phyloP scores from a whole-genome alignment of 306 rosid genomes.

The Vachellia pachyceras region DNA sequence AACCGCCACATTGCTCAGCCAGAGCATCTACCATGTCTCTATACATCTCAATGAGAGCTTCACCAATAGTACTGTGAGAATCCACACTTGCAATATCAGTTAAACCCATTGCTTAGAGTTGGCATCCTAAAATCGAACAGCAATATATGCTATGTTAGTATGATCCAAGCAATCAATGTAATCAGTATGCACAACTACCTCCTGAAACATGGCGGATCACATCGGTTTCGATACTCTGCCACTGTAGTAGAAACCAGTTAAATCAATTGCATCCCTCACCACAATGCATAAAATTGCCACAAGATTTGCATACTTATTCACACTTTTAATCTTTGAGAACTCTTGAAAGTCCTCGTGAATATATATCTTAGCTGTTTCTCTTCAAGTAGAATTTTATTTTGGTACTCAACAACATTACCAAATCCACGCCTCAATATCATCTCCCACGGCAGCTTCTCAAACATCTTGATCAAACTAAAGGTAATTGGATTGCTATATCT shows the following conservation, averaged over 20 bases:
- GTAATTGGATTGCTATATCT: constrained; percentile 95
- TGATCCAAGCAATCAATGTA: constrained; percentile 98
- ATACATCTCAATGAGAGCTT: constrained; percentile 96
- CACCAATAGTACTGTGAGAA: constrained; percentile 85
- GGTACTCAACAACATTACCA: constrained; percentile 86
- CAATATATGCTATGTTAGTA: constrained; percentile 97
- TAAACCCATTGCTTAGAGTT: constrained; percentile 91
- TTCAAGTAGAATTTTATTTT: constrained; percentile 72
- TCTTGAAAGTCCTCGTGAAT: constrained; percentile 98
- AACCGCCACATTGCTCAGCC: constrained; percentile 98
- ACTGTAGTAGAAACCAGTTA: constrained; percentile 87
- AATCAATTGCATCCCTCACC: constrained; percentile 90
- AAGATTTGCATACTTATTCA: constrained; percentile 96
- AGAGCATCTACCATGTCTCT: constrained; percentile 96
- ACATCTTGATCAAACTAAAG: constrained; percentile 92
- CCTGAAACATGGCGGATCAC: constrained; percentile 72
- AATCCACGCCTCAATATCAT: constrained; percentile 99
- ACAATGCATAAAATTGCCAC: constrained; percentile 91
- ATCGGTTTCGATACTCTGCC: constrained; percentile 71
- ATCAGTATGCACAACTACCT: constrained; percentile 96
- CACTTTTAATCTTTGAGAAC: constrained; percentile 96
- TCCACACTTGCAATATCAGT: constrained; percentile 80
- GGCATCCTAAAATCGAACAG: constrained; percentile 95
- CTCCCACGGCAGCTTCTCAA: constrained; percentile 96
- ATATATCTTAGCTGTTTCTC: constrained; percentile 80